Percentiles rank a stretch among this genome's conserved stretches.
These are phyloP conservation scores for Phylloporus sp. DNA, from an alignment of 768 basidiomycete genomes.

Conservation along the genomic window DNA sequence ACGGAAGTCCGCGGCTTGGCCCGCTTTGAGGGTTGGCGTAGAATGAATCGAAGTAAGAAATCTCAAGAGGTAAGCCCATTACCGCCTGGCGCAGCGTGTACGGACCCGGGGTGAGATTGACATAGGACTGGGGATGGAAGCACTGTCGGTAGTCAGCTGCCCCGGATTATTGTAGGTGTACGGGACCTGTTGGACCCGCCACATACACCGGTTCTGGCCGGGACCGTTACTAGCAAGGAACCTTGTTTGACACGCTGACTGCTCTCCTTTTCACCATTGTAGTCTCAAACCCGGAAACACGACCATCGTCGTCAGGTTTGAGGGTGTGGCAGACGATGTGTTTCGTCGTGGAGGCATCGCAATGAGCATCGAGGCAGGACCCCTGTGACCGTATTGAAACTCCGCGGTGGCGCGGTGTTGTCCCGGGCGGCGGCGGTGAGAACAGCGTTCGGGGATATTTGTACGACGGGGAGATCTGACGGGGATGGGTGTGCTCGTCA, in stretches of 20 bases:
- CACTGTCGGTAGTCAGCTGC: background rate
- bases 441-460: background rate
- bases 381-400: conserved; percentile 29
- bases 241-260: background rate
- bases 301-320: background rate
- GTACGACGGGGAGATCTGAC: background rate
- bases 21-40: background rate
- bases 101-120: too few species aligned
- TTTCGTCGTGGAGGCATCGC: background rate
- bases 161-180: background rate
- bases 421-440: conserved; percentile 1
- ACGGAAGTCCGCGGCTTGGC: too few species aligned
- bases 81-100: too few species aligned
- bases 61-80: conserved; percentile 1
- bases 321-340: background rate
- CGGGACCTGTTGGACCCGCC: background rate
- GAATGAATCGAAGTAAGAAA: background rate
- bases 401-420: conserved; percentile 19
- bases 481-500: background rate
- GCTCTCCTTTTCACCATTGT: background rate
- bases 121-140: background rate
- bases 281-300: too few species aligned
- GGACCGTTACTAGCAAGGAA: conserved; percentile 14
- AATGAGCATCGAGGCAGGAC: conserved; percentile 14
- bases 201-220: conserved; percentile 13